These are phyloP conservation scores for Pisolithus thermaeus DNA, from an alignment of 1,284 basidiomycete species.

Conservation along the genomic window DNA sequence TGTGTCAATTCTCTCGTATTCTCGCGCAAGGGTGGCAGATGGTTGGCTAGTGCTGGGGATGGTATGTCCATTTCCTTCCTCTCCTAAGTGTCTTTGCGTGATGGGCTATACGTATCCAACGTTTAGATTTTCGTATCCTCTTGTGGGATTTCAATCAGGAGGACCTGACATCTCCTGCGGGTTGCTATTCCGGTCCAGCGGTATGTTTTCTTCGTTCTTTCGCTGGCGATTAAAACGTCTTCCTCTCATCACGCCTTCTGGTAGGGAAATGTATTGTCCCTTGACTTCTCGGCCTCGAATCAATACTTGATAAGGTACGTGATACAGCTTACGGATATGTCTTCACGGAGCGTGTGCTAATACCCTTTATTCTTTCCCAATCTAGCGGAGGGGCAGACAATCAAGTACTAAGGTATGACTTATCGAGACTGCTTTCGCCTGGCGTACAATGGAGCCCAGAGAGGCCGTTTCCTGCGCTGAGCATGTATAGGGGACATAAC, in stretches of 20 bases:
- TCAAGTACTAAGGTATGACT: constrained; percentile 53
- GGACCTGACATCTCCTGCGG: constrained; percentile 41
- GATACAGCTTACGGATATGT: constrained; percentile 1
- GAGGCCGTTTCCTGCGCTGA: constrained; percentile 12
- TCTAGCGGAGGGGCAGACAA: constrained; percentile 61
- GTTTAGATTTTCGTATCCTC: constrained; percentile 51
- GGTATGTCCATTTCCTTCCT: constrained; percentile 36
- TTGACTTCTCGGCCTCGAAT: constrained; percentile 63
- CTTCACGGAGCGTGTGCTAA: neutral
- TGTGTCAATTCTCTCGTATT: constrained; percentile 70
- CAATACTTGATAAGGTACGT: constrained; percentile 60
- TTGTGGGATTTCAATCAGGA: constrained; percentile 72
- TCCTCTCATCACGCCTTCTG: constrained; percentile 5
- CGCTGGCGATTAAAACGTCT: no score
- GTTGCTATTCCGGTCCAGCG: constrained; percentile 43
- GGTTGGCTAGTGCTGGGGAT: constrained; percentile 73
- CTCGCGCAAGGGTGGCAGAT: constrained; percentile 56
- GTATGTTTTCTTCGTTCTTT: constrained; percentile 31
- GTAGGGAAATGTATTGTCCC: constrained; percentile 62
- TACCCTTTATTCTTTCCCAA: neutral
- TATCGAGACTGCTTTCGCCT: constrained; percentile 19
- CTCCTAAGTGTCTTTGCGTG: constrained; percentile 7
- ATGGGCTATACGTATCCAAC: neutral
- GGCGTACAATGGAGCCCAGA: constrained; percentile 2
- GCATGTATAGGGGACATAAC: constrained; percentile 28